Evolutionary conservation across 768 basidiomycete genomes (phyloP).

Genomic region (Leccinum obscurum): DNA sequence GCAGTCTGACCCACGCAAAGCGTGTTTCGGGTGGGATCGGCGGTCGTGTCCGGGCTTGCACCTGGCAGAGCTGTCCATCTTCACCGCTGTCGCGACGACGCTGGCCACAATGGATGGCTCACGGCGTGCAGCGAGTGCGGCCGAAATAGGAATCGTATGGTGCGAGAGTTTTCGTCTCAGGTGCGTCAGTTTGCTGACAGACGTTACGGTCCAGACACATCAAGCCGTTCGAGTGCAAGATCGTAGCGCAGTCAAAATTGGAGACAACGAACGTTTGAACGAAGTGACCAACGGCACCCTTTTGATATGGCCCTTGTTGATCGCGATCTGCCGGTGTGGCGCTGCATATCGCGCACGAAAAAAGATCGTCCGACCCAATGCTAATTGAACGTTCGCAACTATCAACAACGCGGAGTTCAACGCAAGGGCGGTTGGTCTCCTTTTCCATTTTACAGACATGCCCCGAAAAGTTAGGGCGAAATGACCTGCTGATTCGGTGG

Average conservation of each 20-base stretch:
- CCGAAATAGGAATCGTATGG: background rate
- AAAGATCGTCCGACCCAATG: too few species aligned
- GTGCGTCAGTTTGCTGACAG: background rate
- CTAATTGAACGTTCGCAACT: too few species aligned
- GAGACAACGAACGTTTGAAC: background rate
- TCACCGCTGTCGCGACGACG: slow-evolving; percentile 1
- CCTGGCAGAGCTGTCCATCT: slow-evolving; percentile 11
- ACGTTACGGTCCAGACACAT: background rate
- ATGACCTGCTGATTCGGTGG: background rate
- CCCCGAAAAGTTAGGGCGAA: too few species aligned
- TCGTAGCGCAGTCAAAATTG: background rate
- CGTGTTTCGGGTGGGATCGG: slow-evolving; percentile 18
- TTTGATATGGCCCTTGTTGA: too few species aligned
- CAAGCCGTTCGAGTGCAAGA: background rate
- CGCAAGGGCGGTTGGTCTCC: too few species aligned
- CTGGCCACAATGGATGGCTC: slow-evolving; percentile 8
- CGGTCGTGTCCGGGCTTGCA: slow-evolving; percentile 10
- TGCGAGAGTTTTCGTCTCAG: background rate
- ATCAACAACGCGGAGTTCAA: too few species aligned
- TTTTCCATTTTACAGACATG: too few species aligned
- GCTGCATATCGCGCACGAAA: too few species aligned
- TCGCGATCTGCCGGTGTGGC: too few species aligned
- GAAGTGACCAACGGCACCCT: background rate
- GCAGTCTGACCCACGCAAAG: slow-evolving; percentile 6
- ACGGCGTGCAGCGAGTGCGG: slow-evolving; percentile 1